Evolutionary conservation across 495 filamentous ascomycete species (phyloP), one percentile per base, ranked within the genome.

Genomic region (Viridothelium virens): DNA sequence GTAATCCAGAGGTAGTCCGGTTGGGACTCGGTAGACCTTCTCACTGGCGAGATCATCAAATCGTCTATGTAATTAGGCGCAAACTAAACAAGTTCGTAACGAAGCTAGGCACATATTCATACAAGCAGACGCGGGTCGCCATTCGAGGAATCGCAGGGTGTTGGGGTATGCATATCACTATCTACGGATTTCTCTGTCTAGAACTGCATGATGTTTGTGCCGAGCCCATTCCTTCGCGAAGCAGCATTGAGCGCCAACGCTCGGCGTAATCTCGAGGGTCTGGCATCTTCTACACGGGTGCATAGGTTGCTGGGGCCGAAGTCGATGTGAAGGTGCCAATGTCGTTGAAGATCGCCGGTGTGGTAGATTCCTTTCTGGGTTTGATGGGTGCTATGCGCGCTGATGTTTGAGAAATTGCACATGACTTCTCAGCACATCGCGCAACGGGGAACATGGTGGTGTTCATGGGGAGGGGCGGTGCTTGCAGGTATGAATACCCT

Each of bases 81-180:
- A 25, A 25, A 25, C 25, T 25, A 25, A 25, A 25, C 25, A 25
- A 25, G 25, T 25, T 25, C 25, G 25, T 25, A 25, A 25, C 25
- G 25, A 25, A 25, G 25, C 25, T 25, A 25, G 25, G 25, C 25
- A 25, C 25, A 25, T 25, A 25, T 0, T 25, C 25, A 25, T 25
- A 25, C 25, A 25, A 25, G 25, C 41, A 44, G 6, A 44, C 7
- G 14, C 14, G 41, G 41, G 6, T 44, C 41, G 41, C 14, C 14
- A 44, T 14, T 7, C 41, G 41, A 44, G 41, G 0, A 2, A 34
- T 36, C 31, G 2, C 25, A 18, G 36, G 7, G 53, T 7, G 10
- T 36, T 59, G 53, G 31, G 53, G 53, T 36, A 59, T 59, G 53
- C 53, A 59, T 59, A 36, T 59, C 36, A n/a, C 53, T 59, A 59